These are phyloP conservation scores for Leptodermis oblonga DNA, from an alignment of 257 asterid genomes.

Conservation along the genomic window DNA sequence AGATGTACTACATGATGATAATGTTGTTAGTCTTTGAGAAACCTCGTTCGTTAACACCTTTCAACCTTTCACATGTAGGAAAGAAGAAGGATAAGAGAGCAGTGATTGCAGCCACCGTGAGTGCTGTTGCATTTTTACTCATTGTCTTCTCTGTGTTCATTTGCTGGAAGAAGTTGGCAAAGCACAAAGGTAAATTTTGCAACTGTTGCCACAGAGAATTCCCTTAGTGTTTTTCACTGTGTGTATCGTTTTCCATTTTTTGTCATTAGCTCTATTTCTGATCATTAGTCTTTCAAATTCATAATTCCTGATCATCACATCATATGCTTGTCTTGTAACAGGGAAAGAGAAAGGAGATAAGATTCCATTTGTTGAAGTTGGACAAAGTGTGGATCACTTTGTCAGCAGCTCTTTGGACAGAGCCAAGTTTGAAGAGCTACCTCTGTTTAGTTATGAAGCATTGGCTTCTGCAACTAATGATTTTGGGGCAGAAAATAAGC, in stretches of 20 bases:
- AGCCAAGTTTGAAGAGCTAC: constrained; percentile 16
- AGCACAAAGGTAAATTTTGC: constrained; percentile 8
- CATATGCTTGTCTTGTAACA: background rate
- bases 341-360: constrained; percentile 24
- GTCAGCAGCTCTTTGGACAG: constrained; percentile 30
- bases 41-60: background rate
- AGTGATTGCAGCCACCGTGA: background rate
- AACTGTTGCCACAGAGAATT: too few relatives aligned
- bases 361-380: background rate
- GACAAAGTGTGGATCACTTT: background rate
- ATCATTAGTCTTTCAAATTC: constrained; percentile 24
- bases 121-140: background rate
- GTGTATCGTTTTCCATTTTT: too few relatives aligned
- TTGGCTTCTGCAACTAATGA: constrained; percentile 10
- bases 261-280: background rate
- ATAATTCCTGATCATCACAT: constrained; percentile 7
- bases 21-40: background rate
- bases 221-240: too few relatives aligned
- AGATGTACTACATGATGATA: too few relatives aligned
- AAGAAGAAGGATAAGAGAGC: constrained; percentile 7
- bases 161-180: constrained; percentile 1
- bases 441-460: constrained; percentile 10
- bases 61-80: background rate
- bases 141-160: background rate
- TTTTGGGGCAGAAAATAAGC: constrained; percentile 3